Conservation (phyloP, 2,329 filamentous ascomycete species). For the Aspergillus sojae region DNA sequence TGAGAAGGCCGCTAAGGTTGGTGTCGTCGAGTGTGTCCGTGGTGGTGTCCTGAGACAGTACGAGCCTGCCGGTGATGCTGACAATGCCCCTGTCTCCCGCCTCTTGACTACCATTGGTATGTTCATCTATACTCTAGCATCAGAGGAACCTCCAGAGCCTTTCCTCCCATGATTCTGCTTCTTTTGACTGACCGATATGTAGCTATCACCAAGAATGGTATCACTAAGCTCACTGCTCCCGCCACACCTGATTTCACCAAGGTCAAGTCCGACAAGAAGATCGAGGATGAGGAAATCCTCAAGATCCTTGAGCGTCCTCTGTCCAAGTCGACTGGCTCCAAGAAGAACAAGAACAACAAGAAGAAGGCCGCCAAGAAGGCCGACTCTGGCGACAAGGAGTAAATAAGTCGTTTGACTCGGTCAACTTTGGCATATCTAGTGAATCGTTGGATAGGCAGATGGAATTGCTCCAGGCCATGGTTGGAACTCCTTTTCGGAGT, state of each 20-base stretch:
- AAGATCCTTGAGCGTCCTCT: conserved; percentile 91
- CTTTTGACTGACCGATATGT: conserved; percentile 12
- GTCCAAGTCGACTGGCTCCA: conserved; percentile 61
- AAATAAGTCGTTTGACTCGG: conserved; percentile 27
- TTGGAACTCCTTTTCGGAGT: conserved; percentile 16
- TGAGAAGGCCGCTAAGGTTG: conserved; percentile 92
- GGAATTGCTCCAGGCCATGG: conserved; percentile 21
- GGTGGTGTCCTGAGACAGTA: conserved; percentile 92
- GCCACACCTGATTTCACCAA: conserved; percentile 75
- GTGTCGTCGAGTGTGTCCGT: conserved; percentile 94
- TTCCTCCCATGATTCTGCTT: not conserved
- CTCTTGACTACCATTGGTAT: conserved; percentile 90
- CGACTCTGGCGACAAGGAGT: conserved; percentile 46
- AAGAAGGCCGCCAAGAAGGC: conserved; percentile 63
- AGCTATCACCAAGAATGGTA: conserved; percentile 98
- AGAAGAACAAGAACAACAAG: conserved; percentile 92
- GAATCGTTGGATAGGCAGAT: conserved; percentile 17
- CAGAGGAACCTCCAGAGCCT: not conserved
- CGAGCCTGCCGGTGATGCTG: conserved; percentile 93
- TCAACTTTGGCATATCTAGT: conserved; percentile 19
- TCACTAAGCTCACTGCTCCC: conserved; percentile 81
- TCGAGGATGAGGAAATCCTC: conserved; percentile 91
- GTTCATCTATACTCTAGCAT: conserved; percentile 39
- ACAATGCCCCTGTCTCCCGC: conserved; percentile 79
- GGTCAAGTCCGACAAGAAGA: conserved; percentile 96